These are phyloP conservation scores for Zostera marina DNA, from an alignment of 116 monocot species.

Conservation along the genomic window DNA sequence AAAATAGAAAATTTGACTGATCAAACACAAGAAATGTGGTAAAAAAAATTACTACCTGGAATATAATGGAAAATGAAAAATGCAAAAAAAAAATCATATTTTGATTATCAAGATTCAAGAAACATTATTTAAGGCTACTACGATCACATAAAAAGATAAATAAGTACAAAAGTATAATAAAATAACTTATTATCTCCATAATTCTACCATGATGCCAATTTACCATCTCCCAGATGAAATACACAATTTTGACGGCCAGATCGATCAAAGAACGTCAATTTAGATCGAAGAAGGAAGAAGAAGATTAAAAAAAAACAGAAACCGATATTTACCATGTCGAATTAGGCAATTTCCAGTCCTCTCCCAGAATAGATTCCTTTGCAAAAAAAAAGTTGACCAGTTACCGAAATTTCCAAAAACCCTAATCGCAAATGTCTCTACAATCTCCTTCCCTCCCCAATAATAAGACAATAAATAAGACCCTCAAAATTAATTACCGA, in stretches of 20 bases:
- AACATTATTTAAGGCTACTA: too few relatives aligned
- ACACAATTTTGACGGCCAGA: neutral
- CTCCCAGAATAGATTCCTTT: too few relatives aligned
- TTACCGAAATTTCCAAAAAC: too few relatives aligned
- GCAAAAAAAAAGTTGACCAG: too few relatives aligned
- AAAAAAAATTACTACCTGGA: neutral
- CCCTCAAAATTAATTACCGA: too few relatives aligned
- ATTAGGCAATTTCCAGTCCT: slow-evolving; percentile 4
- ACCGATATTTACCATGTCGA: slow-evolving; percentile 3
- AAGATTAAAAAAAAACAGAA: neutral
- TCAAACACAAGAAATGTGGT: neutral
- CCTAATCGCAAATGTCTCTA: too few relatives aligned
- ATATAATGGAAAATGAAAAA: neutral
- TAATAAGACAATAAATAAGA: too few relatives aligned
- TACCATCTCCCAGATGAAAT: neutral
- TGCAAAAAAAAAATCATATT: neutral
- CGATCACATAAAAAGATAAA: neutral
- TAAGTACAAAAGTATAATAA: too few relatives aligned
- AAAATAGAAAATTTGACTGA: neutral
- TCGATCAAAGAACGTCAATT: neutral
- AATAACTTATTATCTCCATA: too few relatives aligned
- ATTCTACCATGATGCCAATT: too few relatives aligned
- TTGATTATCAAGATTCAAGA: neutral
- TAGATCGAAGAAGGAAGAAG: too few relatives aligned
- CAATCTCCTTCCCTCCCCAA: too few relatives aligned